Percentiles rank a stretch among this genome's conserved stretches.
These are phyloP conservation scores for Talaromyces trachyspermus DNA, from an alignment of 495 filamentous ascomycete species.

Conservation along the genomic window DNA sequence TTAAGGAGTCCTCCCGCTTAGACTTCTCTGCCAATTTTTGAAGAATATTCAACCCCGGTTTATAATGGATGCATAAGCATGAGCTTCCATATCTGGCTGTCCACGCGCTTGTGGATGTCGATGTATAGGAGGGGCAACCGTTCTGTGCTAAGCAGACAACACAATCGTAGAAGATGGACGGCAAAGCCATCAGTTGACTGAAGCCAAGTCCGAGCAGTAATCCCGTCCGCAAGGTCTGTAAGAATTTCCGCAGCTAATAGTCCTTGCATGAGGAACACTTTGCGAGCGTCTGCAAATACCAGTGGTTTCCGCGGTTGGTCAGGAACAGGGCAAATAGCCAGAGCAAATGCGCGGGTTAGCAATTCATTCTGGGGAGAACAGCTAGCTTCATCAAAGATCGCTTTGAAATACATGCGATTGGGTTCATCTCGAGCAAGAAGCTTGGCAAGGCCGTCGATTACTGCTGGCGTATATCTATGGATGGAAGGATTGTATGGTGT, in stretches of 20 bases:
- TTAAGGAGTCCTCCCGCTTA: slow-evolving; percentile 48
- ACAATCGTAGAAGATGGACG: slow-evolving; percentile 63
- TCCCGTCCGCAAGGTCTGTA: slow-evolving; percentile 60
- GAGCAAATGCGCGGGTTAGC: slow-evolving; percentile 79
- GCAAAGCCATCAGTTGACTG: slow-evolving; percentile 80
- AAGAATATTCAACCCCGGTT: slow-evolving; percentile 64
- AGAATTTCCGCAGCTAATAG: slow-evolving; percentile 88
- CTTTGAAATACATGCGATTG: slow-evolving; percentile 72
- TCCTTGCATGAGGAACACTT: slow-evolving; percentile 82
- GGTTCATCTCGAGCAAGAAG: slow-evolving; percentile 89
- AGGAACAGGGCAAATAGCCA: slow-evolving; percentile 79
- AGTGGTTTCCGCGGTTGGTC: slow-evolving; percentile 49
- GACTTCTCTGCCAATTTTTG: slow-evolving; percentile 65
- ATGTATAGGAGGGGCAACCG: slow-evolving; percentile 30
- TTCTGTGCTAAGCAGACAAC: slow-evolving; percentile 61
- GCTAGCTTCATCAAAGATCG: slow-evolving; percentile 70
- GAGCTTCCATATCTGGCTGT: slow-evolving; percentile 35
- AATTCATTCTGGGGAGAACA: slow-evolving; percentile 63
- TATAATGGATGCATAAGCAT: slow-evolving; percentile 51
- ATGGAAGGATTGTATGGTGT: slow-evolving; percentile 67
- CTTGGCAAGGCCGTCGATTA: slow-evolving; percentile 85
- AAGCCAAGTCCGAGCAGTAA: slow-evolving; percentile 75
- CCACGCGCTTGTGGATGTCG: slow-evolving; percentile 25
- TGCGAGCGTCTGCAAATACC: slow-evolving; percentile 68
- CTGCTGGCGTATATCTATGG: slow-evolving; percentile 83